Conservation (phyloP, 495 filamentous ascomycete species). For the Xanthoparmelia taractica region DNA sequence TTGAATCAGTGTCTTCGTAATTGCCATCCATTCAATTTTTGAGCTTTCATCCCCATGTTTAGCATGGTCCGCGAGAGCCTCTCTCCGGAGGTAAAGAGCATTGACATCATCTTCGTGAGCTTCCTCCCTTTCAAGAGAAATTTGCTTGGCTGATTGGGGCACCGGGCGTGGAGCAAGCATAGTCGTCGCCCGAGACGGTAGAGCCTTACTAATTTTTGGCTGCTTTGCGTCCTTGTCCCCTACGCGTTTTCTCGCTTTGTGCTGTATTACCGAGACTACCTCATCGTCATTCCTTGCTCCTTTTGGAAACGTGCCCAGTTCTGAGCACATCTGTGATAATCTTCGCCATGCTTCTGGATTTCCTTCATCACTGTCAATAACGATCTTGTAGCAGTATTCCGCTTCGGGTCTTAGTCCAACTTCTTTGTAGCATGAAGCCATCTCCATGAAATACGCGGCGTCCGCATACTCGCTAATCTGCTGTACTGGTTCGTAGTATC, state of each 20-base stretch:
- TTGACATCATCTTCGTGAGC: slow-evolving; percentile 46
- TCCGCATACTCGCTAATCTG: slow-evolving; percentile 51
- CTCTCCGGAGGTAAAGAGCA: slow-evolving; percentile 49
- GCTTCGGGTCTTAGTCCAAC: slow-evolving; percentile 57
- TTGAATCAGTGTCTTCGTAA: slow-evolving; percentile 64
- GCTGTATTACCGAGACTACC: slow-evolving; percentile 9
- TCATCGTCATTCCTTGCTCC: neutral
- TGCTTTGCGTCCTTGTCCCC: slow-evolving; percentile 6
- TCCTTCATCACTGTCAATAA: slow-evolving; percentile 59
- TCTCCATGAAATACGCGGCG: slow-evolving; percentile 55
- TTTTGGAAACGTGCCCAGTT: slow-evolving; percentile 45
- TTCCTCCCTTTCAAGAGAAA: slow-evolving; percentile 32
- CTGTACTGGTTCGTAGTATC: slow-evolving; percentile 64
- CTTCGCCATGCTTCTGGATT: slow-evolving; percentile 66
- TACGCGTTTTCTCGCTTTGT: slow-evolving; percentile 10
- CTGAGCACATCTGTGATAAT: slow-evolving; percentile 74
- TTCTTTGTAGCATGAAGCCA: slow-evolving; percentile 64
- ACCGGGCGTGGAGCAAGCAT: slow-evolving; percentile 21
- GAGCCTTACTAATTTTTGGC: neutral
- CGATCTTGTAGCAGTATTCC: slow-evolving; percentile 62
- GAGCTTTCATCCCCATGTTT: slow-evolving; percentile 47
- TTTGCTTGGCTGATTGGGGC: slow-evolving; percentile 18
- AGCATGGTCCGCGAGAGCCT: slow-evolving; percentile 43
- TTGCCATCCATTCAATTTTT: slow-evolving; percentile 61
- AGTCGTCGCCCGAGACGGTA: slow-evolving; percentile 5